A percentile compares a stretch with the other conserved stretches of the same genome.
phyloP scores from a whole-genome alignment of 2,329 filamentous ascomycete species.

The Fusarium gaditjirri region DNA sequence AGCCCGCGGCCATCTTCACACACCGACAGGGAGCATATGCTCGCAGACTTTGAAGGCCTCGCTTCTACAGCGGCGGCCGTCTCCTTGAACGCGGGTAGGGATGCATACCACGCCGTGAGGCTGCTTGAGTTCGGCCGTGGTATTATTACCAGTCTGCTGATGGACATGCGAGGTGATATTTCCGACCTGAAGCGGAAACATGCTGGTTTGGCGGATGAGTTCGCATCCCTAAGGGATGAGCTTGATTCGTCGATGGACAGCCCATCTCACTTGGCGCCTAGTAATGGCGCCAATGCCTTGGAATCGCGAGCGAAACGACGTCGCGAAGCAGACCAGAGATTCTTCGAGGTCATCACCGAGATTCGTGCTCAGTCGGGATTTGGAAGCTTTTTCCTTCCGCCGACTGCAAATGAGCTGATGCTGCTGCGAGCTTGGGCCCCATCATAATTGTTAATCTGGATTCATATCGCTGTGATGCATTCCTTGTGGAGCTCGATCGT shows the following conservation, averaged over 20 bases:
- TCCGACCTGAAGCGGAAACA: background rate
- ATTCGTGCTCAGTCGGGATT: background rate
- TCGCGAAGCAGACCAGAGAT: background rate
- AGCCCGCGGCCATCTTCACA: background rate
- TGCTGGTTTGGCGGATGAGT: background rate
- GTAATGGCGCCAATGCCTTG: accelerated
- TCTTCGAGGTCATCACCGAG: background rate
- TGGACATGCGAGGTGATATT: background rate
- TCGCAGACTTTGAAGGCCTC: background rate
- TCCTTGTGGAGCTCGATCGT: background rate
- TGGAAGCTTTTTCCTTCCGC: background rate
- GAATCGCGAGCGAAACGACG: background rate
- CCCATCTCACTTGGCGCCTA: accelerated
- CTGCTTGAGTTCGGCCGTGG: background rate
- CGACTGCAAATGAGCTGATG: background rate
- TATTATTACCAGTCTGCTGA: background rate
- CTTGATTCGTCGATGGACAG: background rate
- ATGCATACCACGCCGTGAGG: background rate
- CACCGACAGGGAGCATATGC: background rate
- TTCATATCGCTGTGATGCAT: background rate
- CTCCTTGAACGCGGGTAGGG: background rate
- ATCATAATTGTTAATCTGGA: background rate
- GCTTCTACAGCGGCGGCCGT: background rate
- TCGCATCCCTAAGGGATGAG: background rate
- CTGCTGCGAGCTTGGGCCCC: background rate